Conservation (phyloP, 2,329 filamentous ascomycete genomes). For the Pyricularia pennisetigena region DNA sequence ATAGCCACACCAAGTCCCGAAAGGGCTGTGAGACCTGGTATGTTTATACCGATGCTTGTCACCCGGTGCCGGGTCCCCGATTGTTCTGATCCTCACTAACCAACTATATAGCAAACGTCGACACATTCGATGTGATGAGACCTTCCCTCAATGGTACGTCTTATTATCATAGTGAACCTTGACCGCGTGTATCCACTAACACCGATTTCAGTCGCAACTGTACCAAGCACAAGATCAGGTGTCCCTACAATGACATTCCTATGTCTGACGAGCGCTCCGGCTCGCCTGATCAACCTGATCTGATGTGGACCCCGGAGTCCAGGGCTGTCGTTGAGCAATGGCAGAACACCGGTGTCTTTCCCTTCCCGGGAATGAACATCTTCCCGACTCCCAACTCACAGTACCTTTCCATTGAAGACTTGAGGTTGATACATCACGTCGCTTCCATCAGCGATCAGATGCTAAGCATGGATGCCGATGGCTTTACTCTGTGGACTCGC, state of each 20-base stretch:
- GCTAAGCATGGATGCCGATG: slow-evolving; percentile 63
- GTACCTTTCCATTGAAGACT: slow-evolving; percentile 64
- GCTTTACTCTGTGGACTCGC: slow-evolving; percentile 85
- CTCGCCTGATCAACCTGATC: slow-evolving; percentile 53
- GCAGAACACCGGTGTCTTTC: slow-evolving; percentile 75
- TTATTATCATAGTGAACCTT: neutral
- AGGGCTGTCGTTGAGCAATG: slow-evolving; percentile 74
- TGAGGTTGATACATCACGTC: slow-evolving; percentile 85
- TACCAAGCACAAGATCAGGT: slow-evolving; percentile 97
- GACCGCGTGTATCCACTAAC: neutral
- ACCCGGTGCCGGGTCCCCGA: neutral
- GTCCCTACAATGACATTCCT: slow-evolving; percentile 89
- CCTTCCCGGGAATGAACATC: slow-evolving; percentile 72
- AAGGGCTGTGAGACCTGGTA: slow-evolving; percentile 95
- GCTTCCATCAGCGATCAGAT: slow-evolving; percentile 79
- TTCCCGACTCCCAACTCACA: slow-evolving; percentile 66
- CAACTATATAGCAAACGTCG: slow-evolving; percentile 62
- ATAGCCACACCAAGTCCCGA: slow-evolving; percentile 94
- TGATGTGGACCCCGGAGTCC: slow-evolving; percentile 81
- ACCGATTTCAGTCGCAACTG: slow-evolving; percentile 68
- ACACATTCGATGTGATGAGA: slow-evolving; percentile 97
- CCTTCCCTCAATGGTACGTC: slow-evolving; percentile 87
- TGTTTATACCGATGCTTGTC: slow-evolving; percentile 12
- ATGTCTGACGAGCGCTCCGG: slow-evolving; percentile 52
- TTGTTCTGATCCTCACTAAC: slow-evolving; percentile 9